These are phyloP conservation scores for Sechiopsis laciniata DNA, from an alignment of 306 rosid genomes.

Conservation along the genomic window DNA sequence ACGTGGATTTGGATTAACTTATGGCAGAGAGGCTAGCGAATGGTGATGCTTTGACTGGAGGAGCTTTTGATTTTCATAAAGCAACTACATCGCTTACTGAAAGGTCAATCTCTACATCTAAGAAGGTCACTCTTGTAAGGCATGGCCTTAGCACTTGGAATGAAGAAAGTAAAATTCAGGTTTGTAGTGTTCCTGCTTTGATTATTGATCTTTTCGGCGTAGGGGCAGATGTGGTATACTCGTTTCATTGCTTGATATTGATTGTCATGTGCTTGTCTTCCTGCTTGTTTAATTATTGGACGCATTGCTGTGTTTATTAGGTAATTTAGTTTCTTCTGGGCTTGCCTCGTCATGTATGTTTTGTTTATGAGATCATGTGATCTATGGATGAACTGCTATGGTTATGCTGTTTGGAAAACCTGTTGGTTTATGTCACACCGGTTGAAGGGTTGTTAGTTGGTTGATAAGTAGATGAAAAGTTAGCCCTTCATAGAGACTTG, in stretches of 20 bases:
- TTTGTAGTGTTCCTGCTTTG: constrained; percentile 12
- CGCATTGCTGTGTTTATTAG: not conserved
- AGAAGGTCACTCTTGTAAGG: constrained; percentile 63
- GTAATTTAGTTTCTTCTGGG: not conserved
- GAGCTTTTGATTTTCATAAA: constrained; percentile 57
- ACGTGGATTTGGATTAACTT: not conserved
- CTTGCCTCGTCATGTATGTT: not conserved
- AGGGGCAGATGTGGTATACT: not conserved
- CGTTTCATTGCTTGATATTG: not conserved
- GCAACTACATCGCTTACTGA: constrained; percentile 55
- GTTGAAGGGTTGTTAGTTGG: not conserved
- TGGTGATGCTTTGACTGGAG: constrained; percentile 47
- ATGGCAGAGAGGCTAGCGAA: constrained; percentile 37
- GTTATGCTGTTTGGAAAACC: not conserved
- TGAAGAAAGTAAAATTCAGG: constrained; percentile 68
- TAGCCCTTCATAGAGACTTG: not conserved
- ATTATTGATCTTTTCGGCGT: not conserved
- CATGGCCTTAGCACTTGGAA: constrained; percentile 80
- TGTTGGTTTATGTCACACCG: not conserved
- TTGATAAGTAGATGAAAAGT: not conserved
- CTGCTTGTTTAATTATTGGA: not conserved
- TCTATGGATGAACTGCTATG: not conserved
- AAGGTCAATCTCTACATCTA: constrained; percentile 41
- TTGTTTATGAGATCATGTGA: not conserved
- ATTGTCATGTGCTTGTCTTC: constrained; percentile 4